Evolutionary conservation across 1,284 basidiomycete genomes (phyloP).

Genomic region (Tylopilus sp.): DNA sequence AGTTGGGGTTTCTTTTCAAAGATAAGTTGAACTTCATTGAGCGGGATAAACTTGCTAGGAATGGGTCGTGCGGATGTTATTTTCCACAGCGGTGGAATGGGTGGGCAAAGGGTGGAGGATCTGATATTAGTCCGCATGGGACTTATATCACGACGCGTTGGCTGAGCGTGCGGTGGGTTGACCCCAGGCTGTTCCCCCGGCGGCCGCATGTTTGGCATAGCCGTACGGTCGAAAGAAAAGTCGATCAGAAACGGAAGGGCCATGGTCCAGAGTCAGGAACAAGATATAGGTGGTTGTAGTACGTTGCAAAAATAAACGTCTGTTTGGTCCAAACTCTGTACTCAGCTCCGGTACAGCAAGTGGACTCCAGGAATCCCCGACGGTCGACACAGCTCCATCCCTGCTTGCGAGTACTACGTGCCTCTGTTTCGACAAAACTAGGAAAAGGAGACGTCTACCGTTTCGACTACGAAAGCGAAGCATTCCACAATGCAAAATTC

Average conservation of each 20-base stretch:
- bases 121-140: no score
- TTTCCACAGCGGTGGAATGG: neutral
- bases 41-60: neutral
- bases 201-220: neutral
- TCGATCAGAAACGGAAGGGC: constrained; percentile 10
- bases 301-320: neutral
- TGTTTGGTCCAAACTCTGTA: no score
- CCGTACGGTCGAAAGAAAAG: constrained; percentile 4
- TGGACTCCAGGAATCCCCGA: neutral
- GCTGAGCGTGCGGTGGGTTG: neutral
- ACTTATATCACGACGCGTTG: constrained; percentile 4
- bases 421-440: no score
- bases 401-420: no score
- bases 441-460: no score
- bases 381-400: no score
- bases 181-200: neutral
- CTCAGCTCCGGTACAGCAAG: neutral
- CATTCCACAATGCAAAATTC: no score
- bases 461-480: no score
- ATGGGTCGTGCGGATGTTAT: constrained; percentile 1
- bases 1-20: constrained; percentile 6
- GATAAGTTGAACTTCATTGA: constrained; percentile 5
- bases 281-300: neutral
- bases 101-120: neutral
- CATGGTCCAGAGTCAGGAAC: neutral